Evolutionary conservation across 208 protist species (phyloP), one percentile per base, ranked within the genome.

Genomic region (Leishmania major): DNA sequence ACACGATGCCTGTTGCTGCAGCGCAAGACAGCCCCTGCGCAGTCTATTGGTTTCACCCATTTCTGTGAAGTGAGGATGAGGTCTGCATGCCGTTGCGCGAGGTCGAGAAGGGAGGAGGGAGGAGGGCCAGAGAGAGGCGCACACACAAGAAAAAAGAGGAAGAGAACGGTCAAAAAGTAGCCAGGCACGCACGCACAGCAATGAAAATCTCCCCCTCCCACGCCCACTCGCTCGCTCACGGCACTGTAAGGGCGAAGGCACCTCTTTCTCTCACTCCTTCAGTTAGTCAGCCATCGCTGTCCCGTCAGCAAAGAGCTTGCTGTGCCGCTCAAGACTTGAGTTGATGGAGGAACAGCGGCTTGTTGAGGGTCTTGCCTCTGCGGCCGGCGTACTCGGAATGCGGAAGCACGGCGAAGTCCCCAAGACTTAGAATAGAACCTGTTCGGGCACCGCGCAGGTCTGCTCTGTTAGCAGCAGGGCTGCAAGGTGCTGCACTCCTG

Each of bases 321-420:
- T 4, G 55, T 74, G 70, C 22, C 70, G 69, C 59, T 79, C 77
- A 77, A 57, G 86, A 73, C 37, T 74, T 69, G 19, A 89, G 77
- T 55, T 84, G 78, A 81, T 96, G 93, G 37, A 88, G 81, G 75
- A 89, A 96, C 28, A 96, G 78, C 19, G 91, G 91, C 62, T 88
- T 88, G 57, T 94, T 86, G n/a, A 92, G 70, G 7, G 57, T 67
- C 43, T 84, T 80, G 35, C 85, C 82, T 71, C 71, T 81, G 73
- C 51, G 75, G 28, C 85, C 85, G n/a, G 87, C 89, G 53, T 94
- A 95, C 62, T 79, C 45, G 19, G 92, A 90, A 74, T 92, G 85
- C 1, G 93, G 93, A 19, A 96, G 81, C 72, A 95, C 91, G 15
- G 83, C 81, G 81, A 93, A 95, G 80, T 88, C 77, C 5, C 92